Percentiles rank a stretch among this genome's conserved stretches.
phyloP scores from a whole-genome alignment of 768 basidiomycete genomes.

The Termitomyces sp. region DNA sequence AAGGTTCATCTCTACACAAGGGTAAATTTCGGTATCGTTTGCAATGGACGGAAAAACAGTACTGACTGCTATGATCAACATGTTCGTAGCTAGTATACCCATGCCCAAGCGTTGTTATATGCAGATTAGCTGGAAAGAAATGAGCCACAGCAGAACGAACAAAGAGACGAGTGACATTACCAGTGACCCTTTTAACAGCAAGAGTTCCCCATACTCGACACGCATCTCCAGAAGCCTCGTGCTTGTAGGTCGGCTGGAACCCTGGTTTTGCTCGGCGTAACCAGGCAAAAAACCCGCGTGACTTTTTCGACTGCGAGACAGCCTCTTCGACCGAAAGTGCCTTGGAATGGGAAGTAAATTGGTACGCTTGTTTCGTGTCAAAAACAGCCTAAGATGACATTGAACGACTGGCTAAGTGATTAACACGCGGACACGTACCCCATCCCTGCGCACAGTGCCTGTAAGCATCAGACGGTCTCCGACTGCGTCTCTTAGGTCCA shows the following conservation, averaged over 20 bases:
- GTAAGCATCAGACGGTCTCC: conserved; percentile 88
- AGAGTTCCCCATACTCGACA: conserved; percentile 87
- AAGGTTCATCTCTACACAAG: conserved; percentile 80
- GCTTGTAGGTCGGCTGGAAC: conserved; percentile 72
- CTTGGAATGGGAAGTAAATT: conserved; percentile 61
- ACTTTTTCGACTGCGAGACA: conserved; percentile 66
- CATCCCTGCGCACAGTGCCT: conserved; percentile 75
- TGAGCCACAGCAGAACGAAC: neutral
- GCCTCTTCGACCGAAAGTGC: conserved; percentile 67
- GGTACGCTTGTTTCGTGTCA: conserved; percentile 75
- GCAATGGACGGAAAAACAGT: neutral
- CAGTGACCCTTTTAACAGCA: conserved; percentile 85
- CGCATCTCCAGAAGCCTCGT: conserved; percentile 63
- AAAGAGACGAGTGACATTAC: conserved; percentile 27
- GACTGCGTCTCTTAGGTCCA: conserved; percentile 90
- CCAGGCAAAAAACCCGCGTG: conserved; percentile 68
- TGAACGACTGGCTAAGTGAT: neutral
- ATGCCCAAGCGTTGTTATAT: conserved; percentile 92
- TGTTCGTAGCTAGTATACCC: conserved; percentile 87
- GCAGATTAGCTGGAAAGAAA: conserved; percentile 65
- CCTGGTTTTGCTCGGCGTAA: conserved; percentile 36
- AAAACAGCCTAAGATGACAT: conserved; percentile 55
- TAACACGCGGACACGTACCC: conserved; percentile 40
- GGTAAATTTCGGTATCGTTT: neutral
- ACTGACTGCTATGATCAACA: conserved; percentile 80